Base-by-base conservation (phyloP, 2,329 filamentous ascomycete species). In the Moelleriella libera region DNA sequence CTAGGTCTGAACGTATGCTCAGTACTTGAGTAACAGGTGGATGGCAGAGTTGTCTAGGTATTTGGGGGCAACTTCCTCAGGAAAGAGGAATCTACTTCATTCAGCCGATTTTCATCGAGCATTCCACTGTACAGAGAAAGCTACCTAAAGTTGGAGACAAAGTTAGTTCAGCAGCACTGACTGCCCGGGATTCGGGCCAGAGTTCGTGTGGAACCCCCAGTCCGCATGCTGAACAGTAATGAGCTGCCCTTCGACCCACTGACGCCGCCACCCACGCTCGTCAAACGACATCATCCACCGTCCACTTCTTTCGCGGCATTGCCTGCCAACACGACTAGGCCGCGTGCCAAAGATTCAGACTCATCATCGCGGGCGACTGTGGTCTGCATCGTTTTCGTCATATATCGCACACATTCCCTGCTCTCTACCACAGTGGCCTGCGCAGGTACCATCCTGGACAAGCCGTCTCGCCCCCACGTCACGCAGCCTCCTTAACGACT, bases 201-300 rank as follows among this genome's bases (percentile, higher is more conserved):
- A 42, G 21, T 30, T 42, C 43, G 40, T 41, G 40, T n/a, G 40
- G 40, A 41, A 41, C 40, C 40, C 34, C 34, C 40, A 41, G 40
- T 41, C 11, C 40, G 34, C 34, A 41, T n/a, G 14, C 40, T 41
- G 40, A 41, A n/a, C 40, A 3, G 40, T 34, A 43, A 45, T 47
- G 48, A 49, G 53, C 50, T 52, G 48, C 54, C 49, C 53, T 55
- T 45, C 40, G 50, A 48, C 50, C 52, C 52, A 51, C 53, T 48
- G 41, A 41, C 43, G 43, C 48, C 50, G 50, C 51, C 50, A 51
- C 49, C 45, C 48, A 49, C 45, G 37, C 45, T 48, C 50, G 48
- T 50, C 54, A 54, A 55, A 55, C 55, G 54, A 56, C 55, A 57
- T 56, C 56, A 58, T 55, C 48, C 48, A 51, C 52, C 54, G 51